Evolutionary conservation across 129 eudicot species (phyloP), one percentile per base, ranked within the genome.

Genomic region (Pseudognaphalium luteoalbum): DNA sequence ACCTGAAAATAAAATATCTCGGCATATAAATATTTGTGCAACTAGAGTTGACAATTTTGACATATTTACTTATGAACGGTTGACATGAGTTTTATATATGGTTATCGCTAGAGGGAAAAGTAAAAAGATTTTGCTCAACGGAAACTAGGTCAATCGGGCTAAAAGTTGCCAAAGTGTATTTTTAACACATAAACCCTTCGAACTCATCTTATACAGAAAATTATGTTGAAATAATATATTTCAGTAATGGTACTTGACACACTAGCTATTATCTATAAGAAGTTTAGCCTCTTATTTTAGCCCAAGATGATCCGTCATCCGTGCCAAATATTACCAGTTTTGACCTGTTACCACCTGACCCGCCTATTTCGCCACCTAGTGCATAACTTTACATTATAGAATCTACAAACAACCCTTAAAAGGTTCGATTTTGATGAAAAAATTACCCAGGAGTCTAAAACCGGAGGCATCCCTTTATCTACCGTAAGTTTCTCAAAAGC

Each of bases 391-490:
- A 52, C 17, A 6, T 52, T 52, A 14, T 16, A 14, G 28, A 56
- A 56, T 56, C 61, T 9, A n/a, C 16, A 66, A 34, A 32, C 7
- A n/a, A 75, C 41, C 21, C 30, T 10, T 4, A 17, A 33, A 41
- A 56, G 7, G 5, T 37, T 16, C 8, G 14, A 41, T 19, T 56
- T 73, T 66, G 64, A 80, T 6, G 29, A 65, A 70, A 16, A 16
- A 66, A 20, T 82, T 80, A 94, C 99, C 99, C 99, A 94, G 29
- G 93, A 80, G 75, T 94, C 99, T 15, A 94, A 86, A 70, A 94
- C 89, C 3, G 99, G 99, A 74, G 99, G 99, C 97, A 94, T 84
- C 51, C 99, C 99, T 73, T 91, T 93, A 68, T 91, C 97, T 66
- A 94, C 99, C 0, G 87, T 82, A 66, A 91, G 97, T 70, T 91